Percentiles rank a stretch among this genome's conserved stretches.
These are phyloP conservation scores for Claviceps maximensis DNA, from an alignment of 2,329 filamentous ascomycete species.

Conservation along the genomic window DNA sequence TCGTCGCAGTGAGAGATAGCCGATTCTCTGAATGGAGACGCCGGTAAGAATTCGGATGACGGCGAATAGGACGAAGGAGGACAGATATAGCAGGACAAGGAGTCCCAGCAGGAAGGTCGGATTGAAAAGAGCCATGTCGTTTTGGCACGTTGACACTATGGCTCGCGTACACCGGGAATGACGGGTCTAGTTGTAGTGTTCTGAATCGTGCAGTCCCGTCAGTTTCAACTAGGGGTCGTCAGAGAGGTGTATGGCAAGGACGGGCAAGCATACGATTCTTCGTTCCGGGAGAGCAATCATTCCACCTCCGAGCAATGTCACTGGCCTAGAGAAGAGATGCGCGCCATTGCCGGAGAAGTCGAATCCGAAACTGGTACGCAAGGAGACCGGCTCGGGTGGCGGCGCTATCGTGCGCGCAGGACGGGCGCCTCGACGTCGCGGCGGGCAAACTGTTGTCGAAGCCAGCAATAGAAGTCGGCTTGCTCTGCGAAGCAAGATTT, in stretches of 20 bases:
- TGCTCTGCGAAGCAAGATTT: not conserved
- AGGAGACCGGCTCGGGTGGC: not conserved
- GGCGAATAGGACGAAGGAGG: conserved; percentile 86
- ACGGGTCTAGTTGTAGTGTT: not conserved
- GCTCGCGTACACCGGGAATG: not conserved
- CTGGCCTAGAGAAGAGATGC: conserved; percentile 1
- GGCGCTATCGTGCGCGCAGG: not conserved
- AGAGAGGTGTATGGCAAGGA: not conserved
- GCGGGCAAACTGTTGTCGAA: not conserved
- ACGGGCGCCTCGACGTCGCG: not conserved
- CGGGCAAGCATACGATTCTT: conserved; percentile 1
- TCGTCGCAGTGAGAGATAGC: conserved; percentile 81
- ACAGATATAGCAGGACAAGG: conserved; percentile 74
- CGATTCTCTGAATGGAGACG: conserved; percentile 88
- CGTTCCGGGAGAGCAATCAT: conserved; percentile 1
- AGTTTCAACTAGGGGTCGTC: not conserved
- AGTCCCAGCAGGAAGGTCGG: conserved; percentile 80
- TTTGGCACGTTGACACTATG: not conserved
- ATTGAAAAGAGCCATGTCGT: conserved; percentile 48
- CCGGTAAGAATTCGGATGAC: conserved; percentile 85
- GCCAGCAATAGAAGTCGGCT: not conserved
- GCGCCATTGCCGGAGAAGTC: conserved; percentile 2
- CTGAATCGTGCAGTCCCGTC: not conserved
- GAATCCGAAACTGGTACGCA: not conserved
- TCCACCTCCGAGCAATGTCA: not conserved